These are phyloP conservation scores for Sugiyamaella qingdaonensis DNA, from an alignment of 805 yeast species.

Conservation along the genomic window DNA sequence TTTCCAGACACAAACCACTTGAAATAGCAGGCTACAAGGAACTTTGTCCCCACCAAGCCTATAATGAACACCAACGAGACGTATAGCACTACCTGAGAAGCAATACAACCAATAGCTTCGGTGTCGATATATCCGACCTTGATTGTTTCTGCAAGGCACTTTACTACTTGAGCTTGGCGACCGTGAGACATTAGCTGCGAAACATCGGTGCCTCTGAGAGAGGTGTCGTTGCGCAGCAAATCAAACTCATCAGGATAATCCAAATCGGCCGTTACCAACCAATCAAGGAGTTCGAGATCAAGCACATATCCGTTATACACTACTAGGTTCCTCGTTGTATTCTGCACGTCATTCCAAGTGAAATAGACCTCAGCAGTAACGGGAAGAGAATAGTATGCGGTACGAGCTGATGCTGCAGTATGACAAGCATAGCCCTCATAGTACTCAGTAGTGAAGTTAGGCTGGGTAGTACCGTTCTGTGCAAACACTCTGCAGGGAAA, in stretches of 20 bases:
- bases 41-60: conserved; percentile 72
- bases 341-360: conserved; percentile 82
- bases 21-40: conserved; percentile 82
- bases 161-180: conserved; percentile 66
- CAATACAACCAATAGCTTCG: conserved; percentile 88
- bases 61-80: conserved; percentile 81
- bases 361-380: conserved; percentile 74
- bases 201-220: conserved; percentile 73
- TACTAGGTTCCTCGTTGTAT: conserved; percentile 67
- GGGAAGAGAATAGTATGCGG: conserved; percentile 56
- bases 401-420: conserved; percentile 65
- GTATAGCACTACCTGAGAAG: conserved; percentile 76
- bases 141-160: conserved; percentile 78
- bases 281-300: conserved; percentile 69
- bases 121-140: conserved; percentile 89
- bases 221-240: conserved; percentile 49
- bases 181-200: conserved; percentile 65
- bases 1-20: conserved; percentile 73
- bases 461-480: conserved; percentile 67
- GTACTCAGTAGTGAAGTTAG: conserved; percentile 55
- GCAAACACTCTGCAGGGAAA: conserved; percentile 80
- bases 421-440: conserved; percentile 92
- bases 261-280: conserved; percentile 68
- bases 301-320: conserved; percentile 88
- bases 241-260: conserved; percentile 71